A percentile compares a stretch with the other conserved stretches of the same genome.
Evolutionary conservation across 805 yeast species (phyloP).

Genomic region (Ogataea allantospora): DNA sequence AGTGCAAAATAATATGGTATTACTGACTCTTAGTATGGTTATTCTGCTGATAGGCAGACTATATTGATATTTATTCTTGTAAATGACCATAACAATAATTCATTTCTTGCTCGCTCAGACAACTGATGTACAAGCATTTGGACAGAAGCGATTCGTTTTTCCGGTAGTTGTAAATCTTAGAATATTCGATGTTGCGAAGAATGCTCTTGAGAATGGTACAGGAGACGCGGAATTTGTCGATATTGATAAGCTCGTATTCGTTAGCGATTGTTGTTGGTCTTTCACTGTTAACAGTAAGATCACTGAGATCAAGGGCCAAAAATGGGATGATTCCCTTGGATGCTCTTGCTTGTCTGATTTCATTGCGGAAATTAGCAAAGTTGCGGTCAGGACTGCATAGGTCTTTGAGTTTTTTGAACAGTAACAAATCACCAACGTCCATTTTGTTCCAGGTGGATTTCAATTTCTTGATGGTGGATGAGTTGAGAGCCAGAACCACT

Average conservation of each 20-base stretch:
- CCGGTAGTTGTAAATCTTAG: slow-evolving; percentile 58
- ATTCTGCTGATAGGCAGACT: slow-evolving; percentile 12
- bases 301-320: slow-evolving; percentile 81
- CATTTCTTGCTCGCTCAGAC: slow-evolving; percentile 74
- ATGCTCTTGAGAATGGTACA: slow-evolving; percentile 76
- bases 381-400: slow-evolving; percentile 74
- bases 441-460: slow-evolving; percentile 72
- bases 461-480: slow-evolving; percentile 57
- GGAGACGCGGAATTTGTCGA: slow-evolving; percentile 71
- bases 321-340: slow-evolving; percentile 85
- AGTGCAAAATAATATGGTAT: slow-evolving; percentile 13
- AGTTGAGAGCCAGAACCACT: slow-evolving; percentile 74
- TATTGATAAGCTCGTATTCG: slow-evolving; percentile 57
- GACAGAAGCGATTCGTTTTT: slow-evolving; percentile 66
- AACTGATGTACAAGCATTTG: slow-evolving; percentile 77
- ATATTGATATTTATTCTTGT: slow-evolving; percentile 12
- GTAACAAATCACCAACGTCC: slow-evolving; percentile 67
- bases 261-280: slow-evolving; percentile 45
- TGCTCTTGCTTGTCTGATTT: slow-evolving; percentile 54
- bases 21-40: slow-evolving; percentile 7
- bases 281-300: slow-evolving; percentile 72
- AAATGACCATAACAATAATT: slow-evolving; percentile 33
- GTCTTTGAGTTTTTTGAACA: slow-evolving; percentile 65
- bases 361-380: slow-evolving; percentile 63
- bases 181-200: slow-evolving; percentile 83